Evolutionary conservation across 495 filamentous ascomycete genomes (phyloP).

Genomic region (Xylaria venustula): DNA sequence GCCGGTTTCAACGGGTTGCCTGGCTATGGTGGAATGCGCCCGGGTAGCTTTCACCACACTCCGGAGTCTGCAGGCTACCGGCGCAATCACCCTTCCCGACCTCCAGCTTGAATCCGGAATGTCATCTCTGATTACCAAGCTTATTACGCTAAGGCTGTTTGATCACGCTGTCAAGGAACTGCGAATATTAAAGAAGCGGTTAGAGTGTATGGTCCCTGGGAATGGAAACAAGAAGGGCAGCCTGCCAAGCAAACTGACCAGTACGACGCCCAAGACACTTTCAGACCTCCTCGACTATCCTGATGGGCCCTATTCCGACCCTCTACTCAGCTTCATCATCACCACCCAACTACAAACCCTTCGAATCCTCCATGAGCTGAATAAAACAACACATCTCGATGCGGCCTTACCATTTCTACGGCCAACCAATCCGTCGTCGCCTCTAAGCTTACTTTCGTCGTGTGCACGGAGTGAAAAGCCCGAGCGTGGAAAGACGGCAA

Average conservation of each 20-base stretch:
- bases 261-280: conserved; percentile 44
- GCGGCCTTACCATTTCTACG: conserved; percentile 43
- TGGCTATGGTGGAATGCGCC: conserved; percentile 69
- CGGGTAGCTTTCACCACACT: conserved; percentile 70
- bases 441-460: conserved; percentile 58
- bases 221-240: conserved; percentile 29
- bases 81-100: conserved; percentile 50
- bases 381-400: conserved; percentile 52
- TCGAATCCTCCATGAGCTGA: conserved; percentile 46
- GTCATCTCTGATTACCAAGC: conserved; percentile 68
- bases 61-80: conserved; percentile 53
- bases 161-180: conserved; percentile 79
- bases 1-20: conserved; percentile 30
- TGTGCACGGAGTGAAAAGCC: conserved; percentile 47
- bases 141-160: conserved; percentile 70
- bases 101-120: conserved; percentile 84
- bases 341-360: conserved; percentile 54
- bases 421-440: conserved; percentile 57
- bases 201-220: conserved; percentile 41
- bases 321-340: conserved; percentile 47
- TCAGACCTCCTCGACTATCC: conserved; percentile 64
- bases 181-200: conserved; percentile 61
- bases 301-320: conserved; percentile 35
- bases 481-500: conserved; percentile 58
- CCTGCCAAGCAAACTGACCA: conserved; percentile 19